These are phyloP conservation scores for Candida xiaguanensis DNA, from an alignment of 805 yeast genomes.

Conservation along the genomic window DNA sequence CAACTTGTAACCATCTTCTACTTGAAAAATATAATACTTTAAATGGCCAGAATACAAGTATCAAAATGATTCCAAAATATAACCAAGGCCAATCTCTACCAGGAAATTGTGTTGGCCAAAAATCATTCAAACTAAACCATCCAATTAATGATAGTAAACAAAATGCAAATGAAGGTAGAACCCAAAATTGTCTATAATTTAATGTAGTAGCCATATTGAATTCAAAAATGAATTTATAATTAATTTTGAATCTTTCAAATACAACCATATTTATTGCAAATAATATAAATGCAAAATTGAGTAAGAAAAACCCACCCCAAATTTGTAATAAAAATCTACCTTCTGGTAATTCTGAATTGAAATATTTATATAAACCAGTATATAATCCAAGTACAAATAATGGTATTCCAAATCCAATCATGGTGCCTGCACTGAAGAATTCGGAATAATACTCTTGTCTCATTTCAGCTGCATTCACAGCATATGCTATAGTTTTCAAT, in stretches of 20 bases:
- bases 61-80: slow-evolving; percentile 52
- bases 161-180: slow-evolving; percentile 59
- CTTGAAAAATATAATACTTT: slow-evolving; percentile 54
- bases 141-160: slow-evolving; percentile 56
- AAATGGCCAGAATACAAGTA: slow-evolving; percentile 59
- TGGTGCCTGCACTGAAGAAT: slow-evolving; percentile 61
- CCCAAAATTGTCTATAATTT: slow-evolving; percentile 61
- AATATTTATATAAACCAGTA: slow-evolving; percentile 42
- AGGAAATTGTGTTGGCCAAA: slow-evolving; percentile 57
- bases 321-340: slow-evolving; percentile 68
- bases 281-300: slow-evolving; percentile 55
- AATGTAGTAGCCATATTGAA: slow-evolving; percentile 66
- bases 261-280: slow-evolving; percentile 67
- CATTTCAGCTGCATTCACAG: slow-evolving; percentile 27
- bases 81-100: slow-evolving; percentile 80
- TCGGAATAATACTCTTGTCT: slow-evolving; percentile 34
- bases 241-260: slow-evolving; percentile 74
- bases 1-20: slow-evolving; percentile 72
- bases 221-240: slow-evolving; percentile 90
- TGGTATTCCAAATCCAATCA: slow-evolving; percentile 69
- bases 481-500: slow-evolving; percentile 44
- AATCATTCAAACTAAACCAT: slow-evolving; percentile 74
- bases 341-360: slow-evolving; percentile 44
- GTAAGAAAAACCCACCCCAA: slow-evolving; percentile 87
- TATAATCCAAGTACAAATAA: slow-evolving; percentile 58